Evolutionary conservation across 306 rosid species (phyloP), one percentile per base, ranked within the genome.

Genomic region (Bauhinia variegata): DNA sequence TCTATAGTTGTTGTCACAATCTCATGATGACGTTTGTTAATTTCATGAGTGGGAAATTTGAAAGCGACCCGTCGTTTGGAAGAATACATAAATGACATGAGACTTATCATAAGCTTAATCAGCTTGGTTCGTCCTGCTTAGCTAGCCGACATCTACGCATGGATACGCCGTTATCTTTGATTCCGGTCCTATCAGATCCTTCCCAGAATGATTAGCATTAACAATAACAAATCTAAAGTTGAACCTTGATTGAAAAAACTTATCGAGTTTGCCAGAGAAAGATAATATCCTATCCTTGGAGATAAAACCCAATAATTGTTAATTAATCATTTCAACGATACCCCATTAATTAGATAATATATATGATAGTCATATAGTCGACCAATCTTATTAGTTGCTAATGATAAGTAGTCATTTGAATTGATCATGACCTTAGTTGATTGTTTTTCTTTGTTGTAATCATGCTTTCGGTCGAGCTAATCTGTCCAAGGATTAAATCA

Each of bases 101-200:
- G 56, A 18, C 70, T 37, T 48, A 10, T 58, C 10, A 38, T 14
- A 57, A 73, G 80, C 28, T 30, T 65, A 17, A 43, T 69, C 30
- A 30, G 44, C 8, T 77, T 31, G n/a, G 57, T 63, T 70, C 68
- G 72, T 38, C 68, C 50, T 48, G 12, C 58, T 78, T 17, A 23
- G 54, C 59, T 75, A 63, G 78, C 85, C 82, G 80, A 84, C 85
- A 73, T 73, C 17, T 19, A 69, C 54, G 68, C 37, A 60, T 81
- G 80, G 77, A 54, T 56, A 23, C 69, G 34, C 53, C 66, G 38
- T 51, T 67, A 62, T 65, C n/a, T n/a, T 63, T 51, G 72, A 48
- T 55, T 23, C 41, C 6, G 15, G 52, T 9, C 31, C 23, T n/a
- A n/a, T n/a, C n/a, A n/a, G 6, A n/a, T 67, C 70, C 23, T 67